Conservation (phyloP, 371 early-diverging fungal species). For the Circinella minor region DNA sequence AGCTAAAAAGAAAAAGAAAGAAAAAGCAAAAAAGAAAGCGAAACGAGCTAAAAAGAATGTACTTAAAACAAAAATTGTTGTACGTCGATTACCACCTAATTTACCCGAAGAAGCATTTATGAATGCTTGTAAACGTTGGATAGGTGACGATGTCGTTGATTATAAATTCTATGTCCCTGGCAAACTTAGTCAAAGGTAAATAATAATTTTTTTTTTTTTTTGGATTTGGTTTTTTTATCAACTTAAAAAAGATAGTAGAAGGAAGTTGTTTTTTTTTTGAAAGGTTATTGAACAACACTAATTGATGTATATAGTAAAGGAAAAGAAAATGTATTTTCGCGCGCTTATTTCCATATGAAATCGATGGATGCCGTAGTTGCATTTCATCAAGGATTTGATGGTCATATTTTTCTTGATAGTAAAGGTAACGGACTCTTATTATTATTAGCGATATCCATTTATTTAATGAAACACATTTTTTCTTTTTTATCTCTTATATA, state of each 20-base stretch:
- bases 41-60: slow-evolving; percentile 39
- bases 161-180: slow-evolving; percentile 71
- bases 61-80: slow-evolving; percentile 73
- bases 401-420: slow-evolving; percentile 77
- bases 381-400: slow-evolving; percentile 79
- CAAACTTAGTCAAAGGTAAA: slow-evolving; percentile 74
- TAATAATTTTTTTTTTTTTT: no score
- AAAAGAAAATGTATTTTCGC: slow-evolving; percentile 73
- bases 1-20: slow-evolving; percentile 39
- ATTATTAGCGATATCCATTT: no score
- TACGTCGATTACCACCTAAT: slow-evolving; percentile 81
- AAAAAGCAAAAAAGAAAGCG: slow-evolving; percentile 34
- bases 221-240: neutral
- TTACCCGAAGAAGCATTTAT: slow-evolving; percentile 75
- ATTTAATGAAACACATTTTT: no score
- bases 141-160: slow-evolving; percentile 53
- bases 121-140: slow-evolving; percentile 64
- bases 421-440: slow-evolving; percentile 46
- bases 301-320: slow-evolving; percentile 53
- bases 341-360: slow-evolving; percentile 83
- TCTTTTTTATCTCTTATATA: no score
- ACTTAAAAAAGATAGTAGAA: neutral
- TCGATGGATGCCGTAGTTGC: slow-evolving; percentile 66
- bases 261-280: no score
- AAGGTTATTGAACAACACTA: neutral